Percentiles rank a stretch among this genome's conserved stretches.
phyloP scores from a whole-genome alignment of 306 rosid species.

The Alnus glutinosa region DNA sequence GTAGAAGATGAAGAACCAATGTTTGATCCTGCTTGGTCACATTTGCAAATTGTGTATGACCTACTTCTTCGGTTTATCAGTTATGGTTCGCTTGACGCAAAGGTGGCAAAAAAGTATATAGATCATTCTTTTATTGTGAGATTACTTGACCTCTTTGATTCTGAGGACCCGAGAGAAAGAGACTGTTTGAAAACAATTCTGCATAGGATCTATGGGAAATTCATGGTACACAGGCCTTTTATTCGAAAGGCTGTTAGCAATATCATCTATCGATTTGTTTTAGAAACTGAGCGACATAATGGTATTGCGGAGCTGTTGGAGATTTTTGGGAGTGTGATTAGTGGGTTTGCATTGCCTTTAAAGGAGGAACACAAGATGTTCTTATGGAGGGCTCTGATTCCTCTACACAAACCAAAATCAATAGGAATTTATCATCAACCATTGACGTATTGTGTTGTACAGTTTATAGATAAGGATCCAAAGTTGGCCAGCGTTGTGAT shows the following conservation, averaged over 20 bases:
- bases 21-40: slow-evolving; percentile 98
- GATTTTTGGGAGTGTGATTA: slow-evolving; percentile 93
- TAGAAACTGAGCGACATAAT: slow-evolving; percentile 86
- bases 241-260: slow-evolving; percentile 87
- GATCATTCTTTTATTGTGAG: slow-evolving; percentile 80
- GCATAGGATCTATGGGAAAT: slow-evolving; percentile 92
- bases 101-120: slow-evolving; percentile 72
- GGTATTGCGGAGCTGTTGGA: slow-evolving; percentile 96
- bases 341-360: slow-evolving; percentile 95
- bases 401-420: slow-evolving; percentile 95
- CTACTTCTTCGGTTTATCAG: slow-evolving; percentile 83
- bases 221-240: slow-evolving; percentile 95
- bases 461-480: slow-evolving; percentile 94
- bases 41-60: slow-evolving; percentile 89
- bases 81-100: slow-evolving; percentile 70
- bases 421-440: slow-evolving; percentile 92
- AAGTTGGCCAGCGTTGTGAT: slow-evolving; percentile 77
- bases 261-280: slow-evolving; percentile 81
- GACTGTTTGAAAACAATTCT: slow-evolving; percentile 93
- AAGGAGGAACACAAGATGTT: slow-evolving; percentile 95
- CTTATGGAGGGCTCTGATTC: slow-evolving; percentile 84
- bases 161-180: slow-evolving; percentile 98
- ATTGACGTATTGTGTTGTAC: slow-evolving; percentile 82
- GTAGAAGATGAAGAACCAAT: slow-evolving; percentile 91
- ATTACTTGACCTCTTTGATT: slow-evolving; percentile 93